phyloP scores from a whole-genome alignment of 2,329 filamentous ascomycete genomes.

The Sclerotinia spermophila region DNA sequence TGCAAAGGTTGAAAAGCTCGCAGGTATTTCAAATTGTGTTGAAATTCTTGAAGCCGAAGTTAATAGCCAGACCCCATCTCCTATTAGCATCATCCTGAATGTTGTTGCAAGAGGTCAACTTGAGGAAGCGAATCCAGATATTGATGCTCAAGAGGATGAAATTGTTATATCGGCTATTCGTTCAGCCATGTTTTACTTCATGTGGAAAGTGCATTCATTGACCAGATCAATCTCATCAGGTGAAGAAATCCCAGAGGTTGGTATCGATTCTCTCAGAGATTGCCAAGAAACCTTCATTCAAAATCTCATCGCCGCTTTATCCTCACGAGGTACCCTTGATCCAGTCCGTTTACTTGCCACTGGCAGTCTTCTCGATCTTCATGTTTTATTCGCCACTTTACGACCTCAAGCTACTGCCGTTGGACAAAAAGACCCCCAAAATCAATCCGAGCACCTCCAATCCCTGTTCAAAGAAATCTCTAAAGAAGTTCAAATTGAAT shows the following conservation, averaged over 20 bases:
- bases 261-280: constrained; percentile 57
- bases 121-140: constrained; percentile 60
- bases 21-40: constrained; percentile 73
- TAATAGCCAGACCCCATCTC: constrained; percentile 43
- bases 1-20: constrained; percentile 75
- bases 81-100: constrained; percentile 67
- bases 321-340: constrained; percentile 67
- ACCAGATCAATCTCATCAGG: constrained; percentile 50
- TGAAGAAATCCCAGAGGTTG: constrained; percentile 53
- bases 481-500: constrained; percentile 56
- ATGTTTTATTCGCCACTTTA: constrained; percentile 74
- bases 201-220: constrained; percentile 78
- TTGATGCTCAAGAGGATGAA: constrained; percentile 75
- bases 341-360: constrained; percentile 73
- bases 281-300: constrained; percentile 56
- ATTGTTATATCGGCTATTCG: constrained; percentile 73
- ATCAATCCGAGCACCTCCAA: constrained; percentile 53
- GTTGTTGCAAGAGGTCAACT: constrained; percentile 72
- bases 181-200: constrained; percentile 81
- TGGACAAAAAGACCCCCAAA: constrained; percentile 40
- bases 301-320: constrained; percentile 65
- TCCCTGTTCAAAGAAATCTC: constrained; percentile 67
- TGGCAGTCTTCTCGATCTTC: constrained; percentile 75
- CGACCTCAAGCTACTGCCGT: constrained; percentile 45
- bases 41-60: constrained; percentile 66